phyloP scores from a whole-genome alignment of 345 rosid species.

The Kernera saxatilis region DNA sequence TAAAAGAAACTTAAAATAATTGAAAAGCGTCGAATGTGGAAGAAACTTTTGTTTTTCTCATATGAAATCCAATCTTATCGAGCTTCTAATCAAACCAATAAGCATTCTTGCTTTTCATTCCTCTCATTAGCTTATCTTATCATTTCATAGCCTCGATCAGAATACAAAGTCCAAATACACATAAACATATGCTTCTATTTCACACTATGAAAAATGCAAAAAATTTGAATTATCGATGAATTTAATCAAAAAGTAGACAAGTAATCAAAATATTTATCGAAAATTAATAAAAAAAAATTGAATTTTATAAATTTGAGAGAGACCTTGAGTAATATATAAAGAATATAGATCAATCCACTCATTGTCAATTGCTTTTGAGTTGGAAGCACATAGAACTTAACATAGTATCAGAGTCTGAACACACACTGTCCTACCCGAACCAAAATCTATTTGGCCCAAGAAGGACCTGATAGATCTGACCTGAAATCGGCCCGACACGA shows the following conservation, averaged over 20 bases:
- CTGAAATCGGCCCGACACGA: no score
- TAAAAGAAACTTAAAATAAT: slow-evolving; percentile 17
- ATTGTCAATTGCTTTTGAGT: no score
- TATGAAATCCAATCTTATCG: slow-evolving; percentile 23
- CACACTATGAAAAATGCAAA: neutral
- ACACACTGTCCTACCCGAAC: no score
- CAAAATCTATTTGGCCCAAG: no score
- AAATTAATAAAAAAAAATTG: neutral
- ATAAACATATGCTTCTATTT: neutral
- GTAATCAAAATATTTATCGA: no score
- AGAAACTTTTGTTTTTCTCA: neutral
- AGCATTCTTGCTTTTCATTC: slow-evolving; percentile 29
- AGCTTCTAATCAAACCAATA: slow-evolving; percentile 30
- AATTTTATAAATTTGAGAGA: no score
- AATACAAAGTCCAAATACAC: neutral
- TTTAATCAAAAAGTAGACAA: neutral
- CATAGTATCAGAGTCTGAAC: no score
- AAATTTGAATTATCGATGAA: neutral
- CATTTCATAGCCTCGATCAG: slow-evolving; percentile 15
- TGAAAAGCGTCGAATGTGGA: slow-evolving; percentile 10
- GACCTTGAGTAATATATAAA: no score
- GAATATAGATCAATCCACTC: no score
- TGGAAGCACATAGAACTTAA: no score
- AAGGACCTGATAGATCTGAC: no score
- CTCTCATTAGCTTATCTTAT: slow-evolving; percentile 28